Evolutionary conservation across 192 early-diverging fungal species (phyloP).

Genomic region (Linderina pennispora): DNA sequence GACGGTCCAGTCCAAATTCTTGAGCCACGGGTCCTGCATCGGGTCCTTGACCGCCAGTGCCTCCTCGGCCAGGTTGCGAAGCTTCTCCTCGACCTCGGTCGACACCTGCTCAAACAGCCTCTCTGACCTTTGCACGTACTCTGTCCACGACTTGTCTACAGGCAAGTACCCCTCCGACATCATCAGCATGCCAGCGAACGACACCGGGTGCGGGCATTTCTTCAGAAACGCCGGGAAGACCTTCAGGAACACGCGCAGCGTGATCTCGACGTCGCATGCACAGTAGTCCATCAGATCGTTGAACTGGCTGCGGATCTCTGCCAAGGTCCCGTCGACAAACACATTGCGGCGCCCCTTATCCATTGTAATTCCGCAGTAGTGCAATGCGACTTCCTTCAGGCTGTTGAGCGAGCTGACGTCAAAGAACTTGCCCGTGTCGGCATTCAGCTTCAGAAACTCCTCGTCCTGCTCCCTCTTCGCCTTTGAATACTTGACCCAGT

Average conservation of each 20-base stretch:
- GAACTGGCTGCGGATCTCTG: conserved; percentile 61
- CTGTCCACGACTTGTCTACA: conserved; percentile 71
- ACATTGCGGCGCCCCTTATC: conserved; percentile 59
- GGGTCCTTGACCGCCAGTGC: conserved; percentile 29
- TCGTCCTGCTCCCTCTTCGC: conserved; percentile 42
- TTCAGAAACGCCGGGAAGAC: conserved; percentile 64
- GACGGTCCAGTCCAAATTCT: conserved; percentile 68
- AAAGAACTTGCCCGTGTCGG: conserved; percentile 46
- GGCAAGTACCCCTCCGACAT: conserved; percentile 87
- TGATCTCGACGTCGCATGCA: conserved; percentile 77
- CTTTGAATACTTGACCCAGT: conserved; percentile 70
- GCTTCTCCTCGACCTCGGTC: conserved; percentile 37
- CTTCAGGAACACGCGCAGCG: conserved; percentile 62
- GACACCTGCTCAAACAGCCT: conserved; percentile 48
- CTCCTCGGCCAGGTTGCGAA: conserved; percentile 44
- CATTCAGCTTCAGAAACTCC: conserved; percentile 45
- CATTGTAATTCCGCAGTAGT: conserved; percentile 64
- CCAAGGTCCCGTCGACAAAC: conserved; percentile 53
- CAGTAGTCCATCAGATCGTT: conserved; percentile 72
- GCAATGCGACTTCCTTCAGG: conserved; percentile 69
- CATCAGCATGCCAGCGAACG: conserved; percentile 83
- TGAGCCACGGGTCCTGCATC: conserved; percentile 72
- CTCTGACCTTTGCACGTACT: conserved; percentile 60
- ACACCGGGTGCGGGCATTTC: conserved; percentile 91
- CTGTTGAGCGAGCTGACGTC: conserved; percentile 58